These are phyloP conservation scores for Gonapodya sp. DNA, from an alignment of 192 early-diverging fungal species.

Conservation along the genomic window DNA sequence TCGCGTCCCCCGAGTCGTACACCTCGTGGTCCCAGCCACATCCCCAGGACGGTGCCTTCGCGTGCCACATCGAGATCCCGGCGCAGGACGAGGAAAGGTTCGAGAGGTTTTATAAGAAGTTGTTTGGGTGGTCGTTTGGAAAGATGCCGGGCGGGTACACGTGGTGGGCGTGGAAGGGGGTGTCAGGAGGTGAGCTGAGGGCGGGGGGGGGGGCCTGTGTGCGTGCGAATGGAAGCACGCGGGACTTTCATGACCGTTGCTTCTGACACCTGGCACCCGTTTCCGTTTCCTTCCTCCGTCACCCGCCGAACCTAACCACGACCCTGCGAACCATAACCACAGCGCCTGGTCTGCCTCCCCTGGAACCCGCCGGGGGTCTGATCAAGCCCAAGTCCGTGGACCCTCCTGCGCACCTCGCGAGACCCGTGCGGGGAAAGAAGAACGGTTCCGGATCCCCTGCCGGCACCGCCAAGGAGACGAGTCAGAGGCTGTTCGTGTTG, in stretches of 20 bases:
- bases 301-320: not conserved
- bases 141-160: not conserved
- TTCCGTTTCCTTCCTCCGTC: not conserved
- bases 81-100: not conserved
- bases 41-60: not conserved
- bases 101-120: not conserved
- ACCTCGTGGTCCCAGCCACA: not conserved
- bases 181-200: not conserved
- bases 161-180: not conserved
- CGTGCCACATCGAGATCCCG: not conserved
- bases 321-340: too few relatives aligned
- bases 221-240: too few relatives aligned
- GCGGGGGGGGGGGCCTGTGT: too few relatives aligned
- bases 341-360: too few relatives aligned
- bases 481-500: not conserved
- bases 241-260: not conserved
- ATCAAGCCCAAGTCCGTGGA: too few relatives aligned
- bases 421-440: not conserved
- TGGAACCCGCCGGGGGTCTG: not conserved
- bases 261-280: not conserved
- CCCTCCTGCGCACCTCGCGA: too few relatives aligned
- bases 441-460: not conserved
- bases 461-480: not conserved
- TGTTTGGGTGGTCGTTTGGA: not conserved
- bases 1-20: not conserved